Evolutionary conservation across 805 yeast species (phyloP).

Genomic region (Torulaspora indica): DNA sequence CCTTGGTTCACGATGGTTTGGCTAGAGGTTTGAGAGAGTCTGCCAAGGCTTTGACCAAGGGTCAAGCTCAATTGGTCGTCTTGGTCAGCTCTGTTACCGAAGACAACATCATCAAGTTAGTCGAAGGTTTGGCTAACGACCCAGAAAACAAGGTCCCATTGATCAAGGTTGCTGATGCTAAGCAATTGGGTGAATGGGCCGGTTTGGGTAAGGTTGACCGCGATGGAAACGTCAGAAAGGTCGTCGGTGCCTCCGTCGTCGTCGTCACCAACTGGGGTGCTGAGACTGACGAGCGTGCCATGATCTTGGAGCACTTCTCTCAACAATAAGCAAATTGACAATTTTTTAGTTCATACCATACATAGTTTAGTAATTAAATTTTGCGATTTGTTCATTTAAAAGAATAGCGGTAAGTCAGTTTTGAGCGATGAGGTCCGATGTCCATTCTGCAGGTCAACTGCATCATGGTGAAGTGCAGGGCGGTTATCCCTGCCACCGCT

Average conservation of each 20-base stretch:
- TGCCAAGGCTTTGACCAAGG: conserved; percentile 94
- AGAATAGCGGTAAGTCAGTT: conserved; percentile 18
- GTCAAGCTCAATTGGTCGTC: conserved; percentile 97
- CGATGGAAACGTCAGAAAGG: conserved; percentile 99
- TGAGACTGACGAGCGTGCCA: conserved; percentile 94
- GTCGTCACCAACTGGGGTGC: conserved; percentile 99
- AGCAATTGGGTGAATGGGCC: conserved; percentile 99
- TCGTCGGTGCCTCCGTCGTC: conserved; percentile 99
- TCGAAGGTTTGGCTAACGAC: conserved; percentile 99
- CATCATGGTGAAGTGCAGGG: not conserved
- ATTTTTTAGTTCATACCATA: conserved; percentile 3
- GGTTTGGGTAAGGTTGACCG: conserved; percentile 99
- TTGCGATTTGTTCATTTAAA: conserved; percentile 11
- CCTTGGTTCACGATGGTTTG: conserved; percentile 98
- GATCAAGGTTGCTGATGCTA: conserved; percentile 99
- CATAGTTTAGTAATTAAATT: conserved; percentile 5
- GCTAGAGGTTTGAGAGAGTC: conserved; percentile 99
- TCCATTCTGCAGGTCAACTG: not conserved
- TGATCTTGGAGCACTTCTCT: conserved; percentile 92
- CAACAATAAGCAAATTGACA: conserved; percentile 55
- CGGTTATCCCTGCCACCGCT: not conserved
- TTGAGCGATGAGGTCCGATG: not conserved
- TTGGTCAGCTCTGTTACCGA: conserved; percentile 98
- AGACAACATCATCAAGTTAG: conserved; percentile 91
- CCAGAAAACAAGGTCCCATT: conserved; percentile 94